Evolutionary conservation across 2,329 filamentous ascomycete species (phyloP).

Genomic region (Aspergillus sp.): DNA sequence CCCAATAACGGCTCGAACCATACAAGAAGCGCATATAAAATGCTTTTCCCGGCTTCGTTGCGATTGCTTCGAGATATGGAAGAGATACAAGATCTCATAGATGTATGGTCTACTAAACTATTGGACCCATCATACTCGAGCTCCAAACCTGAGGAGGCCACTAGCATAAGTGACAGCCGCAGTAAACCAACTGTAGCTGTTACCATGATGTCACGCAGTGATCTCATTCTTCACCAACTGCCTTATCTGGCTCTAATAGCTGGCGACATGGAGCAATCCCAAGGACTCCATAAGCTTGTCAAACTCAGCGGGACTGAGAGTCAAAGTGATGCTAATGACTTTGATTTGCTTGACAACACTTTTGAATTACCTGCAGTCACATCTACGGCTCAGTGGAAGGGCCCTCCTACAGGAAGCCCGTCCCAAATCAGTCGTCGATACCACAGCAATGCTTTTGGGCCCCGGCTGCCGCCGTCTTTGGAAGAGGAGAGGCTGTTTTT

Average conservation of each 20-base stretch:
- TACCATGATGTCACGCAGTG: conserved; percentile 39
- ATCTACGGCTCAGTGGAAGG: neutral
- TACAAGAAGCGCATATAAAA: conserved; percentile 69
- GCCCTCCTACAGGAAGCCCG: neutral
- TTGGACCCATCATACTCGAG: conserved; percentile 36
- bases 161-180: neutral
- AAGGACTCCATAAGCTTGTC: conserved; percentile 68
- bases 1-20: conserved; percentile 36
- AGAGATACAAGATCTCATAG: conserved; percentile 71
- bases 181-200: conserved; percentile 17
- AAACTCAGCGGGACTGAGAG: neutral
- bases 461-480: conserved; percentile 21
- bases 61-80: conserved; percentile 83
- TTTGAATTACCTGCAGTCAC: conserved; percentile 14
- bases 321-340: neutral
- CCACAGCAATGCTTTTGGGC: conserved; percentile 27
- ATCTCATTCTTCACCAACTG: conserved; percentile 71
- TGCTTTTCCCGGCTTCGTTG: conserved; percentile 87
- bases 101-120: conserved; percentile 41
- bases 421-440: conserved; percentile 9
- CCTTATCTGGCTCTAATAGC: conserved; percentile 77
- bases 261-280: conserved; percentile 42
- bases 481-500: conserved; percentile 68
- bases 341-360: neutral
- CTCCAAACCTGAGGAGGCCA: neutral